Evolutionary conservation across 352 stramenopile genomes (phyloP), one percentile per base, ranked within the genome.

Genomic region (Globisporangium emineosum): DNA sequence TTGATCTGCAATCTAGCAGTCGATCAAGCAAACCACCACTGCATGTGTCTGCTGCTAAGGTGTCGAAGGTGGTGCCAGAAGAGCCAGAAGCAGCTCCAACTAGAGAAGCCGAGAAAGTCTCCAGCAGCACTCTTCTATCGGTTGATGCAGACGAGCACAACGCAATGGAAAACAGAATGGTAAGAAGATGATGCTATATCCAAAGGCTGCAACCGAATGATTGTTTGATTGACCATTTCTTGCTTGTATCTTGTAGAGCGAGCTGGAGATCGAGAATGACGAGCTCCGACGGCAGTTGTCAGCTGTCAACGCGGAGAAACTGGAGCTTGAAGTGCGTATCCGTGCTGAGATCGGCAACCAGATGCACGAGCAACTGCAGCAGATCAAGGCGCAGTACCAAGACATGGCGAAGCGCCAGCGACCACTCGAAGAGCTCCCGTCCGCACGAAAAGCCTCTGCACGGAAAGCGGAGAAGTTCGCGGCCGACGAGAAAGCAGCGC

Each of bases 331-430:
- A 61, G 71, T 90, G 23, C 70, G 72, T 27, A 81, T 89, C 62
- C 79, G 83, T 8, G 71, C 70, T 2, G 79, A 88, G 54, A 79
- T 91, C n/a, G 84, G 77, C 25, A 81, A 79, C n/a, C 80, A 90
- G 68, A 89, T 89, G 83, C 77, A 75, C 13, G 65, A 81, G 47
- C 81, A 89, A 52, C 70, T 88, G 42, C 76, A 88, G 68, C 80
- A 88, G 29, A 88, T 90, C 67, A 79, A 80, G 29, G 59, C 66
- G 1, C 76, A 86, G 52, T 89, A 87, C 58, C 70, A 78, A 59
- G 69, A 64, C 9, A 88, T 80, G 71, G 69, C 67, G 25, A 67
- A 77, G 30, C 67, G 60, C 57, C 71, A 54, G 69, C 76, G n/a
- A 56, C 59, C 17, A 21, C 17, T 64, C 27, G 75, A 78, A 13